These are phyloP conservation scores for Aureoboletus auriporus DNA, from an alignment of 768 basidiomycete species.

Conservation along the genomic window DNA sequence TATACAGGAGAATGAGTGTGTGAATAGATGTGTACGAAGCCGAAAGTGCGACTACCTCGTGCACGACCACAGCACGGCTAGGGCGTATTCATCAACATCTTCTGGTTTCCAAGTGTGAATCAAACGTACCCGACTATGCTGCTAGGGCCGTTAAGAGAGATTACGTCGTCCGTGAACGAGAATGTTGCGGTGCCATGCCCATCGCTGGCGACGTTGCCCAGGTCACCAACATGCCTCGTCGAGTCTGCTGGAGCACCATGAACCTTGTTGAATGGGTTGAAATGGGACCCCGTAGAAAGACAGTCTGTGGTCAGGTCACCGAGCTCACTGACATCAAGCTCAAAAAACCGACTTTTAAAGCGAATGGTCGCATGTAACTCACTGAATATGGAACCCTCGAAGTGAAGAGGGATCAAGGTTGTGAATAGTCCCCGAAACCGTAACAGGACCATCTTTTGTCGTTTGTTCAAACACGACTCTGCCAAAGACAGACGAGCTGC, in stretches of 20 bases:
- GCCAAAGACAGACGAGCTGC: constrained; percentile 58
- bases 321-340: constrained; percentile 20
- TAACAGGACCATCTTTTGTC: constrained; percentile 46
- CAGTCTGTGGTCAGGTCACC: constrained; percentile 71
- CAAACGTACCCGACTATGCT: constrained; percentile 64
- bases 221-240: constrained; percentile 66
- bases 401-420: constrained; percentile 54
- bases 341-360: constrained; percentile 18
- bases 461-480: constrained; percentile 64
- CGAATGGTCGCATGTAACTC: constrained; percentile 21
- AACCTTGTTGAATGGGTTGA: constrained; percentile 62
- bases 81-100: neutral
- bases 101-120: neutral
- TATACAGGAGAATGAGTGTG: constrained; percentile 20
- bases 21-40: constrained; percentile 4
- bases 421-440: constrained; percentile 57
- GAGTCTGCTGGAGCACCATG: constrained; percentile 62
- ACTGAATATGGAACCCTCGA: constrained; percentile 85
- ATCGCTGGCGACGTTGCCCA: constrained; percentile 72
- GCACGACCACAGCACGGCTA: constrained; percentile 72
- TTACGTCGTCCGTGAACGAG: constrained; percentile 51
- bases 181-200: constrained; percentile 53
- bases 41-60: constrained; percentile 44
- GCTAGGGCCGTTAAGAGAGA: constrained; percentile 64
- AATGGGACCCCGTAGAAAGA: constrained; percentile 67